Evolutionary conservation across 495 filamentous ascomycete species (phyloP).

Genomic region (Jackrogersella minutella): DNA sequence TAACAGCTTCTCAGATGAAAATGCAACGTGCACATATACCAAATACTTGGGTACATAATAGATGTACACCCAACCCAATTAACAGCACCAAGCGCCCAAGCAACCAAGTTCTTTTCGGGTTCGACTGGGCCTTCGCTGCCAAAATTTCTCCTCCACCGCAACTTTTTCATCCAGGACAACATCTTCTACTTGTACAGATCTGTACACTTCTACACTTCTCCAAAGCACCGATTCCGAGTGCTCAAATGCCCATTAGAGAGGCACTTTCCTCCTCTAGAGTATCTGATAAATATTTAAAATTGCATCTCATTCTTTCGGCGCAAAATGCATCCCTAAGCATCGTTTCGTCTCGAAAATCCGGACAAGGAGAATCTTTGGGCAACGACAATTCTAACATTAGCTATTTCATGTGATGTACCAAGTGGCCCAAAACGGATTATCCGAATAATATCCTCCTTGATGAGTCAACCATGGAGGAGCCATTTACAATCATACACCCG

Average conservation of each 20-base stretch:
- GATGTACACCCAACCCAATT: constrained; percentile 4
- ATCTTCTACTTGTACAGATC: not conserved
- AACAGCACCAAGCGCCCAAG: not conserved
- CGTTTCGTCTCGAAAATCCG: constrained; percentile 3
- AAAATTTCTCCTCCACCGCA: constrained; percentile 26
- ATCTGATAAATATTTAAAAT: not conserved
- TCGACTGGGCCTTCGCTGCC: constrained; percentile 17
- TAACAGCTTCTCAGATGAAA: too few relatives aligned
- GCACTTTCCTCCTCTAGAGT: not conserved
- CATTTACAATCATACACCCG: constrained; percentile 13
- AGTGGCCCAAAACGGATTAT: constrained; percentile 21
- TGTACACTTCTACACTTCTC: too few relatives aligned
- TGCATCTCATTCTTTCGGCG: not conserved
- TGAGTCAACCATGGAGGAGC: constrained; percentile 38
- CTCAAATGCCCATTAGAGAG: not conserved
- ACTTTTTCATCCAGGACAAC: constrained; percentile 19
- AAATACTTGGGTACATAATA: too few relatives aligned
- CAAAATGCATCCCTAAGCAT: not conserved
- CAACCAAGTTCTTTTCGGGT: constrained; percentile 6
- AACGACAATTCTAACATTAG: constrained; percentile 36
- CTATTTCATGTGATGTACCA: constrained; percentile 34
- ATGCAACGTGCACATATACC: not conserved
- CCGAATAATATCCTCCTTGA: constrained; percentile 14
- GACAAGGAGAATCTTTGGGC: constrained; percentile 27
- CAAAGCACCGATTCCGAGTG: constrained; percentile 5